Base-by-base conservation (phyloP, 306 rosid genomes). In the Dalbergia oliveri region DNA sequence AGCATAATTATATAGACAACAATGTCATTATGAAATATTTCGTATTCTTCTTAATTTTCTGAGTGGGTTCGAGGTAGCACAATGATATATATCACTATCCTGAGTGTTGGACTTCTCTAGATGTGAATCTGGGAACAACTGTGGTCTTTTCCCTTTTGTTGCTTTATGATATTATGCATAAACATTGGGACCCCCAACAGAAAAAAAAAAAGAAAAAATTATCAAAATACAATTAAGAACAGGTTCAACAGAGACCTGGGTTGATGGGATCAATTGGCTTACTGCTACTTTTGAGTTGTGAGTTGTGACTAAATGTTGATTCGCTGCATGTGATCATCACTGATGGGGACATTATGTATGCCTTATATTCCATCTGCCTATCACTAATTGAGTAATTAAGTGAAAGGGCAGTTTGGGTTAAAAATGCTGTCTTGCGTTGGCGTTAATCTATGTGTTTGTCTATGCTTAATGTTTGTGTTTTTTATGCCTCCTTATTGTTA, bases 351-450 rank as follows among this genome's bases (percentile, higher is more conserved):
- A 19, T 13, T 19, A 35, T 54, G 69, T 66, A 18, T 72, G 51
- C 16, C 13, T 59, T 23, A 41, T 59, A 57, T 37, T 19, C 60
- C 15, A 59, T 8, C 44, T 59, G 69, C 35, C 8, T 71, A 51
- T 53, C 76, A 53, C 41, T 70, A 51, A 33, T 21, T 51, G 63
- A 34, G 47, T 70, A 44, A 70, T 51, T 51, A 70, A 70, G 39
- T 53, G 63, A 71, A 71, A 34, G 53, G 34, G 51, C 19, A 16
- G 37, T 56, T 34, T 34, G 16, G 63, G 33, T 53, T 0, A 16
- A 31, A 51, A 12, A 9, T 15, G 9, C 50, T 71, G 64, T 26
- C 79, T 73, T 16, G 26, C 14, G 15, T 44, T 47, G 19, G 50
- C 33, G 72, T 18, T 64, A 63, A 65, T 65, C 61, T 16, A 35